Conservation (phyloP, 2,329 filamentous ascomycete genomes). For the Colletotrichum sp. region DNA sequence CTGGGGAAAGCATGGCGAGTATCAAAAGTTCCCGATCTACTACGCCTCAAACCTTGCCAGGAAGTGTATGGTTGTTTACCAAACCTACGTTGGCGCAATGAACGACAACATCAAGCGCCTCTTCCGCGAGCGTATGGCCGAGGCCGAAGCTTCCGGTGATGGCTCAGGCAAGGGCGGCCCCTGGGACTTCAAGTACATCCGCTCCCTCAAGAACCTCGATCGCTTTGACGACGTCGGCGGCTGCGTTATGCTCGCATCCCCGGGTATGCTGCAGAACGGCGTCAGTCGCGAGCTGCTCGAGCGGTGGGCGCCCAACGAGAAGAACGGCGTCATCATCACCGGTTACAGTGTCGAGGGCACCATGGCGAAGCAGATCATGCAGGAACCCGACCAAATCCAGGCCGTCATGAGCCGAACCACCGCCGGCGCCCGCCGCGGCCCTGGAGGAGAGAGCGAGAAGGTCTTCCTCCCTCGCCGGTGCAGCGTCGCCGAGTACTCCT, state of each 20-base stretch:
- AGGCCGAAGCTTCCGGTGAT: constrained; percentile 82
- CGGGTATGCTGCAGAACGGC: constrained; percentile 97
- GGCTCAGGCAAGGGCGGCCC: constrained; percentile 79
- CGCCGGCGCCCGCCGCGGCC: constrained; percentile 66
- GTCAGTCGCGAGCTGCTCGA: constrained; percentile 92
- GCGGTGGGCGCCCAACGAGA: constrained; percentile 93
- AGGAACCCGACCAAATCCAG: constrained; percentile 93
- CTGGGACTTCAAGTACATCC: constrained; percentile 96
- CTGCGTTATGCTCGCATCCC: constrained; percentile 96
- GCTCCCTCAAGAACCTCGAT: constrained; percentile 90
- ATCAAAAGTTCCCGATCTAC: constrained; percentile 92
- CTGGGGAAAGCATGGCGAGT: constrained; percentile 88
- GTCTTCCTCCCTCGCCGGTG: constrained; percentile 91
- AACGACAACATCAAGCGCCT: constrained; percentile 98
- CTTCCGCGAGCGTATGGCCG: constrained; percentile 91
- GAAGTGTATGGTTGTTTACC: constrained; percentile 98
- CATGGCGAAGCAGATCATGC: constrained; percentile 95
- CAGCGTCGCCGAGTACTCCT: constrained; percentile 92
- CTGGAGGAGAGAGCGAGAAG: constrained; percentile 78
- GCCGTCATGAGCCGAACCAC: constrained; percentile 85
- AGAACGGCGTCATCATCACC: constrained; percentile 98
- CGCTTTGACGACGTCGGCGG: constrained; percentile 94
- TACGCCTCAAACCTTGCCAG: constrained; percentile 94
- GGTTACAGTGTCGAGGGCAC: constrained; percentile 98
- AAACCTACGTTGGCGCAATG: constrained; percentile 98